Conservation (phyloP, 1,284 basidiomycete genomes). For the Cutaneotrichosporon spelunceum region DNA sequence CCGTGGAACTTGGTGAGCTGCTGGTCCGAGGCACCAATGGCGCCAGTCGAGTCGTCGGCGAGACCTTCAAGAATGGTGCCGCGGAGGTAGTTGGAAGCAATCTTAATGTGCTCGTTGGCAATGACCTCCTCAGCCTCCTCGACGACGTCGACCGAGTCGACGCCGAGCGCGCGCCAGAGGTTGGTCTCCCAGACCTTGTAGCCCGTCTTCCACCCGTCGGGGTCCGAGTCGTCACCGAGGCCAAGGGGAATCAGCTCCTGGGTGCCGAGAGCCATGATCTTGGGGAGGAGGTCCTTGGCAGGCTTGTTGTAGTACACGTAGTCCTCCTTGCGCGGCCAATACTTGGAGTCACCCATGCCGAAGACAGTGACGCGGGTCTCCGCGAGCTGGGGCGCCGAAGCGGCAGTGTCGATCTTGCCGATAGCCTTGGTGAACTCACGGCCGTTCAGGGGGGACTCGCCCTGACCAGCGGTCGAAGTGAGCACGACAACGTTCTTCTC, state of each 20-base stretch:
- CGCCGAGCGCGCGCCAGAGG: conserved; percentile 91
- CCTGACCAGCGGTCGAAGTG: conserved; percentile 97
- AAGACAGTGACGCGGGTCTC: conserved; percentile 80
- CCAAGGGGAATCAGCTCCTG: conserved; percentile 70
- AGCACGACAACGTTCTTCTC: conserved; percentile 76
- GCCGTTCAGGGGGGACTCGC: conserved; percentile 95
- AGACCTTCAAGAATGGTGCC: conserved; percentile 94
- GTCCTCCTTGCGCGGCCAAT: conserved; percentile 97
- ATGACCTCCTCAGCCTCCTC: conserved; percentile 95
- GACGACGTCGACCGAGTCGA: conserved; percentile 80
- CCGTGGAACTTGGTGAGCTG: conserved; percentile 99
- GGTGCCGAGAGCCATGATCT: conserved; percentile 71
- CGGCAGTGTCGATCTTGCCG: conserved; percentile 61
- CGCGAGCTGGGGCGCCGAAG: conserved; percentile 42
- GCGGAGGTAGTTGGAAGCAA: conserved; percentile 87
- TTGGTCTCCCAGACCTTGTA: conserved; percentile 92
- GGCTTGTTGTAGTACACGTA: conserved; percentile 98
- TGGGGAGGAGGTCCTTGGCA: conserved; percentile 80
- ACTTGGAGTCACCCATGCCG: conserved; percentile 96
- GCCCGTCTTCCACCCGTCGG: conserved; percentile 92
- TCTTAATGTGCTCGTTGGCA: conserved; percentile 99
- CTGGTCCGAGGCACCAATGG: conserved; percentile 81
- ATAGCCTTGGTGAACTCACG: conserved; percentile 84
- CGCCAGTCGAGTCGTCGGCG: conserved; percentile 79
- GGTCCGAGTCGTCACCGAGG: conserved; percentile 95